Evolutionary conservation across 164 flowering plant genomes (phyloP), one percentile per base, ranked within the genome.

Genomic region (Tetrastigma voinierianum): DNA sequence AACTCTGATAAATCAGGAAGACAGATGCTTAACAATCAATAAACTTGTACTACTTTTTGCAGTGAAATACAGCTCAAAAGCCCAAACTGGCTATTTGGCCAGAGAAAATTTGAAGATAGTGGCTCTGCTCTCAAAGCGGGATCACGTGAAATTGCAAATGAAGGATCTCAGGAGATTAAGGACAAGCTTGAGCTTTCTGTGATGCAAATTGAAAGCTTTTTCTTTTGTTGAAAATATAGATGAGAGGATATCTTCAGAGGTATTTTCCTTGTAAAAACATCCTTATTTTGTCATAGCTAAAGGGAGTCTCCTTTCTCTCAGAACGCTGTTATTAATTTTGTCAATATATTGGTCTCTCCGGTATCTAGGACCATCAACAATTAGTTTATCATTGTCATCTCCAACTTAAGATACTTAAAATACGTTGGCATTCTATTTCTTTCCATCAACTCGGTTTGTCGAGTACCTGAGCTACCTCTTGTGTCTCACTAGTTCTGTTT

Each of bases 61-160:
- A 94, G 98, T 62, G 97, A 92, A 77, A 86, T 95, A 75, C 98
- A 95, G 72, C 94, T 95, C 62, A 95, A 86, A 76, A 92, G 92
- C 70, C 97, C 98, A 45, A 95, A 95, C 72, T 95, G 98, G 98
- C 86, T 95, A 45, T 95, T 92, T 80, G 98, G 98, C 65, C 94
- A 90, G 83, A 87, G 92, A 69, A 94, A 91, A 75, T 78, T 67
- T 57, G 96, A 89, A 61, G 97, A 83, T 48, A 79, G 70, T 75
- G 82, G 65, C 51, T 59, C 87, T 69, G 80, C 74, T 9, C 64
- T 84, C 23, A 94, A 86, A 77, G 72, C 60, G 73, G 59, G 70
- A 40, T 57, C 82, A 65, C 55, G 51, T 49, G 90, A 87, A 71
- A 67, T 48, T 68, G 67, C 66, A 44, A 76, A 62, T 62, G 77